phyloP scores from a whole-genome alignment of 257 asterid species.

The Solanum appendiculatum region DNA sequence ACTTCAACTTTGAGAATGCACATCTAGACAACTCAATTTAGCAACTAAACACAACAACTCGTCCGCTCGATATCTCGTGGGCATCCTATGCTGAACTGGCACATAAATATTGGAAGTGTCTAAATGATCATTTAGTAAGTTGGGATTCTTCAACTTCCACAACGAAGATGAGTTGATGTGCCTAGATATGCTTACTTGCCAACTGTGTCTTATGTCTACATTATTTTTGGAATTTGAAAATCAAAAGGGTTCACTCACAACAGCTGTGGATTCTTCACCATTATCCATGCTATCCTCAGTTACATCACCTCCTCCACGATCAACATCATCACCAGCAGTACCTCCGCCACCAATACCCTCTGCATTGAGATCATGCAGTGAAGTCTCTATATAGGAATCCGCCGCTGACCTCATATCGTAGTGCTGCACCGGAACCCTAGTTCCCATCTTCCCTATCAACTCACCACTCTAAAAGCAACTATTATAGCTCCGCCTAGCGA shows the following conservation, averaged over 20 bases:
- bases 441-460: slow-evolving; percentile 32
- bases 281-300: slow-evolving; percentile 44
- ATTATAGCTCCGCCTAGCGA: background rate
- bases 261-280: slow-evolving; percentile 71
- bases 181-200: background rate
- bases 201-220: background rate
- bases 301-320: slow-evolving; percentile 43
- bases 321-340: slow-evolving; percentile 31
- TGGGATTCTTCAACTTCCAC: background rate
- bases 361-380: slow-evolving; percentile 76
- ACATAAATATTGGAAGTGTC: background rate
- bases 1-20: no score
- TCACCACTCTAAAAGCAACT: background rate
- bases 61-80: background rate
- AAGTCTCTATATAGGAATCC: slow-evolving; percentile 61
- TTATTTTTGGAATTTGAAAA: background rate
- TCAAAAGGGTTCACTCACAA: slow-evolving; percentile 20
- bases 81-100: background rate
- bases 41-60: no score
- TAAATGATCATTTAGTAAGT: background rate
- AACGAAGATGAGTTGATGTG: background rate
- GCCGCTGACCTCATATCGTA: slow-evolving; percentile 59
- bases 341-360: slow-evolving; percentile 18
- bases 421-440: slow-evolving; percentile 76
- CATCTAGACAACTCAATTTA: no score